Evolutionary conservation across 2,329 filamentous ascomycete species (phyloP).

Genomic region (Neonectria neomacrospora): DNA sequence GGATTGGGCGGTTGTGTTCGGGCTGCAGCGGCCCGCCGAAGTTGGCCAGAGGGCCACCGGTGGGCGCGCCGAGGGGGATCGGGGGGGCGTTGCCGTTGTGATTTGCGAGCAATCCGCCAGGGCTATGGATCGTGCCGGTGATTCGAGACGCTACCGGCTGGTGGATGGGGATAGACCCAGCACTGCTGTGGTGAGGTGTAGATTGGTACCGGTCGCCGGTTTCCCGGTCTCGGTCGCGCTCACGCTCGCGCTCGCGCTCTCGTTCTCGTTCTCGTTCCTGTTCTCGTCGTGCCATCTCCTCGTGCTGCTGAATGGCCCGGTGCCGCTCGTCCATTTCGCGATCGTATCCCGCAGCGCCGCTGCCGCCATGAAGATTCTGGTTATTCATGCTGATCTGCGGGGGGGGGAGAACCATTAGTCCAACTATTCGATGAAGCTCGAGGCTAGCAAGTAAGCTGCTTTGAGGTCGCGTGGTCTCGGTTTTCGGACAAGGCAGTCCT

Average conservation of each 20-base stretch:
- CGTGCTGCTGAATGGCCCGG: constrained; percentile 58
- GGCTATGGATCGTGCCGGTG: constrained; percentile 86
- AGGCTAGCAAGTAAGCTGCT: background rate
- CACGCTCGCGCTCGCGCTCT: constrained; percentile 72
- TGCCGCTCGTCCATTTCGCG: constrained; percentile 62
- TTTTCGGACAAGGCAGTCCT: background rate
- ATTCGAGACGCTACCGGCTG: constrained; percentile 90
- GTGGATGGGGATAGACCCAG: constrained; percentile 89
- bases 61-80: constrained; percentile 63
- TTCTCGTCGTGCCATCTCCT: constrained; percentile 58
- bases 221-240: constrained; percentile 69
- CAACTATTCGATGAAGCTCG: constrained; percentile 14
- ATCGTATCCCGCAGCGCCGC: constrained; percentile 56
- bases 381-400: constrained; percentile 57
- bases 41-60: constrained; percentile 57
- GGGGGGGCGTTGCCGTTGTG: constrained; percentile 70
- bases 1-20: constrained; percentile 63
- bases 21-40: constrained; percentile 67
- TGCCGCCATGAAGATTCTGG: constrained; percentile 56
- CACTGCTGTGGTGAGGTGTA: constrained; percentile 82
- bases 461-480: constrained; percentile 4
- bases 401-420: constrained; percentile 27
- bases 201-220: constrained; percentile 74
- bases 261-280: constrained; percentile 63
- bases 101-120: constrained; percentile 85